A percentile compares a stretch with the other conserved stretches of the same genome.
Conservation (phyloP, 148 eudicot genomes). For the Limonium bicolor region DNA sequence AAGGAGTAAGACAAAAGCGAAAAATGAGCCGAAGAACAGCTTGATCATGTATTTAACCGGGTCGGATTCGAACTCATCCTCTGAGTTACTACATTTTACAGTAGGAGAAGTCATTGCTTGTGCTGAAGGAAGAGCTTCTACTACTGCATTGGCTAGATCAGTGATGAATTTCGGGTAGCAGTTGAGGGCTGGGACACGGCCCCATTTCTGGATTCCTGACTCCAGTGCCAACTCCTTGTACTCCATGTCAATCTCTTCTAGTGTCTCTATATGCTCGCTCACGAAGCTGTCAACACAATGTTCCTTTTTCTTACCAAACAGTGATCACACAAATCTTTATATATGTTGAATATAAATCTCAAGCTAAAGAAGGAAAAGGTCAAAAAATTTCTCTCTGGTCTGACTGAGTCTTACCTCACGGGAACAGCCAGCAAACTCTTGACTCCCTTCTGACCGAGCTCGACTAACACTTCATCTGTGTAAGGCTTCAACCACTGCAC, state of each 20-base stretch:
- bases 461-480: conserved; percentile 91
- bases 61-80: conserved; percentile 25
- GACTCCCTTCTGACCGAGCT: conserved; percentile 76
- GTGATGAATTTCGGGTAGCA: conserved; percentile 58
- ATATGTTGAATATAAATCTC: too few species aligned
- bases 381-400: too few species aligned
- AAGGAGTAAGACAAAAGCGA: conserved; percentile 63
- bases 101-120: conserved; percentile 33
- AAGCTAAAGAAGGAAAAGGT: too few species aligned
- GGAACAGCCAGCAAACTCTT: conserved; percentile 90
- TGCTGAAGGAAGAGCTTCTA: conserved; percentile 75
- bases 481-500: conserved; percentile 97
- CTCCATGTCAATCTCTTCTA: conserved; percentile 96
- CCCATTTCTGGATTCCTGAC: conserved; percentile 87
- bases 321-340: too few species aligned
- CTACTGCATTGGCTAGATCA: conserved; percentile 83
- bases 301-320: too few species aligned
- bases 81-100: conserved; percentile 1
- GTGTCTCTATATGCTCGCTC: conserved; percentile 90
- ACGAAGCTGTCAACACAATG: too few species aligned
- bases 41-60: conserved; percentile 30
- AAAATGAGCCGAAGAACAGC: conserved; percentile 60
- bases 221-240: conserved; percentile 72
- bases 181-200: conserved; percentile 89
- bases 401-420: conserved; percentile 70